Evolutionary conservation across 495 filamentous ascomycete genomes (phyloP).

Genomic region (Annulohypoxylon bovei): DNA sequence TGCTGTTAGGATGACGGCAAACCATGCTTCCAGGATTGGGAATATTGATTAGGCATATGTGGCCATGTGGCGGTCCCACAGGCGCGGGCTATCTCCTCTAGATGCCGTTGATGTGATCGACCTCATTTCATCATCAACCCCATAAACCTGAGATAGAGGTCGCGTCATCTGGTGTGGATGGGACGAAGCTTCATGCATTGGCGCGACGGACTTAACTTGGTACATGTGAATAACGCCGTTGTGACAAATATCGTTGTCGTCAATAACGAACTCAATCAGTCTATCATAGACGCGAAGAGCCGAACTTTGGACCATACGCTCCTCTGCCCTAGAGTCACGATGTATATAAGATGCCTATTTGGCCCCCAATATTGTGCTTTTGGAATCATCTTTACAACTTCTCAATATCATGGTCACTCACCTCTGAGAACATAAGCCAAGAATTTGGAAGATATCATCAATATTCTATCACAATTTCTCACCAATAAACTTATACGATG

Average conservation of each 20-base stretch:
- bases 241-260: constrained; percentile 37
- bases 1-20: constrained; percentile 25
- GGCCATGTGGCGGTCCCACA: constrained; percentile 3
- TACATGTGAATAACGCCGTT: constrained; percentile 3
- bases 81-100: background rate
- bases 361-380: background rate
- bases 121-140: constrained; percentile 16
- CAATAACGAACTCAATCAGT: constrained; percentile 33
- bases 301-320: background rate
- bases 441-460: background rate
- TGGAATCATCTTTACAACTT: no score
- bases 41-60: background rate
- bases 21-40: background rate
- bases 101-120: background rate
- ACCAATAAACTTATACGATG: constrained; percentile 12
- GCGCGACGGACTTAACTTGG: background rate
- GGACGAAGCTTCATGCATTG: constrained; percentile 4
- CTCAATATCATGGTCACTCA: no score
- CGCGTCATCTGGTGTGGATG: constrained; percentile 23
- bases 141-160: background rate
- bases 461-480: background rate
- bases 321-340: background rate
- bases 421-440: background rate
- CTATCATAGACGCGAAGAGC: background rate
- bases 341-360: constrained; percentile 21